Evolutionary conservation across 257 asterid species (phyloP).

Genomic region (Misopates orontium): DNA sequence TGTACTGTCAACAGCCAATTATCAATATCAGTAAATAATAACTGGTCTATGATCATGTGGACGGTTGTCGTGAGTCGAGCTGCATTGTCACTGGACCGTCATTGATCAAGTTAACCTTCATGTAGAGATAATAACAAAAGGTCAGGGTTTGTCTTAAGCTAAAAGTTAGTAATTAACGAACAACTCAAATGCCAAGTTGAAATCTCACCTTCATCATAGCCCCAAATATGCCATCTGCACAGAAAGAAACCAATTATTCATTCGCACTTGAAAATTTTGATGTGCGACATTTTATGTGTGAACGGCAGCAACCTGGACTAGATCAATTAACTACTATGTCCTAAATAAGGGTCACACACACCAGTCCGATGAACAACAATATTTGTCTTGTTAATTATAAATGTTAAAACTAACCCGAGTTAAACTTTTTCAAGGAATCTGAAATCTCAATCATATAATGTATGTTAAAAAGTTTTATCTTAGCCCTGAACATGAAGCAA

Average conservation of each 20-base stretch:
- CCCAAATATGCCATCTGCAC: slow-evolving; percentile 89
- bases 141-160: not conserved
- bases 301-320: not conserved
- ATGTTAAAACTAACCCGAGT: too few species aligned
- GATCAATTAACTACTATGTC: not conserved
- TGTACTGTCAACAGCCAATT: not conserved
- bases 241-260: slow-evolving; percentile 13
- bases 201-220: slow-evolving; percentile 88
- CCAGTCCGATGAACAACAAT: not conserved
- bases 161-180: not conserved
- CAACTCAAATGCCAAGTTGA: slow-evolving; percentile 19
- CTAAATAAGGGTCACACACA: not conserved
- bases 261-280: not conserved
- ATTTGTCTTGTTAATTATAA: not conserved
- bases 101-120: slow-evolving; percentile 80
- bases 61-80: slow-evolving; percentile 74
- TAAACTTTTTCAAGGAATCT: too few species aligned
- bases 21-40: not conserved
- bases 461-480: too few species aligned
- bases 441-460: too few species aligned
- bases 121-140: slow-evolving; percentile 8
- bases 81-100: slow-evolving; percentile 97
- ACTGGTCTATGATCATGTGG: slow-evolving; percentile 42
- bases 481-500: too few species aligned
- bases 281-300: not conserved